Evolutionary conservation across 805 yeast species (phyloP), one percentile per base, ranked within the genome.

Genomic region (Maudiozyma pseudohumilis): DNA sequence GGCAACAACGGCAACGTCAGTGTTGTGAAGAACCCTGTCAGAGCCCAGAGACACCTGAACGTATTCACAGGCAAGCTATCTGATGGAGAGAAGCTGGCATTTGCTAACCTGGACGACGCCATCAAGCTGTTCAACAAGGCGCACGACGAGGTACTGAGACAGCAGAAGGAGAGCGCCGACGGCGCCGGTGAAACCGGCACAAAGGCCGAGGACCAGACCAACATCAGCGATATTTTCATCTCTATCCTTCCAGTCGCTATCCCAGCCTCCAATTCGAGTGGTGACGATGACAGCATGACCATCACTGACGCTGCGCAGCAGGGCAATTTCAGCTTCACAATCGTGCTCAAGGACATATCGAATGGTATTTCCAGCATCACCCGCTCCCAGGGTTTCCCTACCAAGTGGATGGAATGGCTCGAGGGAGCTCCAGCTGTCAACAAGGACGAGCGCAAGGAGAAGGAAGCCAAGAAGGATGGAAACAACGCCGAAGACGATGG

Each of bases 331-430:
- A 72, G 75, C 28, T 88, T 92, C 57, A 74, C 85, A 7, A 66
- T 87, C 25, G 72, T 84, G 16, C 66, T 92, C 47, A 74, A 75
- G 47, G 98, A 92, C 54, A 74, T 77, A 30, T 77, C 81, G 27
- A 89, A 92, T 61, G 72, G 76, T 45, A 75, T 92, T 44, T 71
- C 79, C 6, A 71, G 85, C 32, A 69, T 75, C 21, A 78, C 85
- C 35, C 77, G 80, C 48, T 83, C 97, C 0, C 98, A 92, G 60
- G 77, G 95, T 6, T 81, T 86, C 66, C 97, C 98, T 9, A 56
- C 74, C 32, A 78, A 75, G 54, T 92, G 98, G 98, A 80, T 87
- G 8, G 65, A 74, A n/a, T 92, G 98, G 98, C 68, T 89, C n/a
- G 60, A 55, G 39, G 53, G 55, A 7, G 39, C 39, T 3, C 10